Base-by-base conservation (phyloP, 1,284 basidiomycete genomes). In the Pseudozyma pruni region DNA sequence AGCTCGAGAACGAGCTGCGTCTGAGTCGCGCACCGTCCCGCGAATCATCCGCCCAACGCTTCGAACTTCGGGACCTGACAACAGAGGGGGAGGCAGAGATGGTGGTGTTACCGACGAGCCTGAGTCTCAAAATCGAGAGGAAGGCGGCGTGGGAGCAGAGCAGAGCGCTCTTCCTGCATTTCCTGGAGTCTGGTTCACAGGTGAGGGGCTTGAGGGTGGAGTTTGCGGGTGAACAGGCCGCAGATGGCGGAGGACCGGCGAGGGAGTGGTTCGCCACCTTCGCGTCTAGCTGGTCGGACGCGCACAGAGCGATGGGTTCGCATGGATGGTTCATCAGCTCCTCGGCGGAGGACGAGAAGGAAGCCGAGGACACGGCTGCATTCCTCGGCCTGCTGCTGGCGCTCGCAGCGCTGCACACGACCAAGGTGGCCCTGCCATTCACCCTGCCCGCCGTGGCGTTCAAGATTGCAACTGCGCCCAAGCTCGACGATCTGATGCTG, bases 201-300 rank as follows among this genome's bases (percentile, higher is more conserved):
- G 54, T 59, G 32, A 44, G 45, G 2, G 63, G 73, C 2, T n/a
- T 77, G 38, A 48, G 66, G 4, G 62, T 77, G 9, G 60, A 62
- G 19, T 77, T 77, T 42, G 58, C 43, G 6, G 63, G 56, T 19
- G 75, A 77, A 33, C 55, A 56, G 2, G 75, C 75, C 3, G 70
- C 72, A 25, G 75, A 77, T 43, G 73, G 70, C 8, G 75, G 75
- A 6, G 75, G 75, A 16, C 61, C 74, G 22, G 55, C 60, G 4
- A 64, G 74, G 38, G 75, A 77, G 55, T 77, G 70, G 69, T 74
- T 75, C 35, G 56, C 62, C 46, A 49, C 56, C 42, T 52, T 75
- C 3, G 63, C 60, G 17, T 61, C 20, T 40, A 33, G 25, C 20
- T 76, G 53, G 55, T 6, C 14, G 11, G 49, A 45, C n/a, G 10